Conservation (phyloP, 1,139 yeast species). For the Kluyveromyces marxianus region DNA sequence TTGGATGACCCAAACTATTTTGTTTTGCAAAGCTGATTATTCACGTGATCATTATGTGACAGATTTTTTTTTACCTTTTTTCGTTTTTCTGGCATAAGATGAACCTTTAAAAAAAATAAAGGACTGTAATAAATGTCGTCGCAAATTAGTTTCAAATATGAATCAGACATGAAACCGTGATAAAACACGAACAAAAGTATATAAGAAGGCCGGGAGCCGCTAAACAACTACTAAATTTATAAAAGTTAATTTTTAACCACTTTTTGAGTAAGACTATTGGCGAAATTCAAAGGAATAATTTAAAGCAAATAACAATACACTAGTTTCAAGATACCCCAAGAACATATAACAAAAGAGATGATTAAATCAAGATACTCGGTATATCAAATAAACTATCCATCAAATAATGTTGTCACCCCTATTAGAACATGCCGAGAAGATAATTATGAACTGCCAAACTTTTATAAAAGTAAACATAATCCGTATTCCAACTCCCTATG, state of each 20-base stretch:
- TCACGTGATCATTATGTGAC: slow-evolving; percentile 1
- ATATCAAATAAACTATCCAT: slow-evolving; percentile 18
- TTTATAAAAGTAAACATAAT: slow-evolving; percentile 10
- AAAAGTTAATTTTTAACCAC: no score
- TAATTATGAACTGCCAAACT: neutral
- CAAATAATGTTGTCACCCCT: slow-evolving; percentile 25
- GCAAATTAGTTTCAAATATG: slow-evolving; percentile 5
- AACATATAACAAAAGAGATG: neutral
- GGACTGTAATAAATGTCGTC: neutral
- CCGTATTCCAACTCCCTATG: slow-evolving; percentile 30
- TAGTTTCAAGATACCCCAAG: no score
- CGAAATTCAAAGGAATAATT: no score
- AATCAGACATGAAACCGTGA: slow-evolving; percentile 5
- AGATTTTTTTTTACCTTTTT: neutral
- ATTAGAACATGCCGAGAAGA: slow-evolving; percentile 17
- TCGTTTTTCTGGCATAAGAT: neutral
- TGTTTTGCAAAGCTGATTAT: slow-evolving; percentile 8
- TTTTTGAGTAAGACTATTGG: no score
- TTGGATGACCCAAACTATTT: slow-evolving; percentile 40
- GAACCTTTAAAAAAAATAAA: no score
- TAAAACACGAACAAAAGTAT: slow-evolving; percentile 4
- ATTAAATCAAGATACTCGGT: slow-evolving; percentile 22
- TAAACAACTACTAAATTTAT: no score
- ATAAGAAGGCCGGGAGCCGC: neutral
- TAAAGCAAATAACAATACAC: no score